These are phyloP conservation scores for Epichloe festucae DNA, from an alignment of 2,329 filamentous ascomycete genomes.

Conservation along the genomic window DNA sequence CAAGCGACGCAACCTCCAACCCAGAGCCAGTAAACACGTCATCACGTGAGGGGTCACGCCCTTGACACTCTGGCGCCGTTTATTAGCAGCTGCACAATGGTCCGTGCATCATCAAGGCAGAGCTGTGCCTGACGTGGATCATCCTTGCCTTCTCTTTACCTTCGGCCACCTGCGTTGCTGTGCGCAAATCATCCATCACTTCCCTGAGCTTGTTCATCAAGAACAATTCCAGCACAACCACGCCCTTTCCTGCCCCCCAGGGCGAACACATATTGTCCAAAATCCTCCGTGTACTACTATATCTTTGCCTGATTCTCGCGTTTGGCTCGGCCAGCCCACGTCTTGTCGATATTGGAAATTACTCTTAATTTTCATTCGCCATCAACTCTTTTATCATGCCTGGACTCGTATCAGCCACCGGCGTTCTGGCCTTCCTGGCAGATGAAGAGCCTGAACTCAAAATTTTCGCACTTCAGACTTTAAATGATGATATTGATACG, in stretches of 20 bases:
- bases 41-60: constrained; percentile 2
- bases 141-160: constrained; percentile 12
- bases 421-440: constrained; percentile 86
- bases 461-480: constrained; percentile 84
- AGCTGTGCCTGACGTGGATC: constrained; percentile 35
- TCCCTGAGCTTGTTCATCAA: not conserved
- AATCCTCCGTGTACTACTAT: not conserved
- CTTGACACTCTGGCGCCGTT: not conserved
- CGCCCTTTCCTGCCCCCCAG: not conserved
- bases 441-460: constrained; percentile 91
- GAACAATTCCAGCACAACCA: not conserved
- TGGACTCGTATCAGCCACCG: constrained; percentile 84
- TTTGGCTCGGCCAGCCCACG: not conserved
- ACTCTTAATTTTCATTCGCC: constrained; percentile 2
- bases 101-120: constrained; percentile 17
- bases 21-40: not conserved
- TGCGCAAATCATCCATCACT: not conserved
- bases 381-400: constrained; percentile 49
- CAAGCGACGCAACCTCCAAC: no score
- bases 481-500: constrained; percentile 93
- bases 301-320: no score
- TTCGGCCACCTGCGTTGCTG: not conserved
- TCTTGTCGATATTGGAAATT: not conserved
- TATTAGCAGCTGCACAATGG: not conserved
- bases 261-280: not conserved